Evolutionary conservation across 345 rosid species (phyloP), one percentile per base, ranked within the genome.

Genomic region (Eucalyptus lansdowneana): DNA sequence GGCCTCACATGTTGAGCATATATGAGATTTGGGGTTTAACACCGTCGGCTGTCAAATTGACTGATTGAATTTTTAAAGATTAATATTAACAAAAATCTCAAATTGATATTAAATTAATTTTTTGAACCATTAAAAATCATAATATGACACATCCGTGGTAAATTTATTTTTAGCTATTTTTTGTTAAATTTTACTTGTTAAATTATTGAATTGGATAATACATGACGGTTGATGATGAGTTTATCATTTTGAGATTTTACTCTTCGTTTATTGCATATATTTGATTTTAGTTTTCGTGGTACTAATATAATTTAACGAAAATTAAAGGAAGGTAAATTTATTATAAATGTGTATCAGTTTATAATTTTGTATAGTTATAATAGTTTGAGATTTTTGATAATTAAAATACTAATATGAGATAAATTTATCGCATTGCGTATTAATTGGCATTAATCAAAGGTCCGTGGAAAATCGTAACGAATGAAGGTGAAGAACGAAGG

Each of bases 141-240:
- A 53, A 53, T 1, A 1, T 53, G 4, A 51, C 7, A 51, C 4
- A 1, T 17, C 1, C 1, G 0, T 51, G 1, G 2, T 51, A 51
- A 51, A 51, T 51, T 17, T 51, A 19, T 1, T 7, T 51, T 53
- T 51, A 1, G 3, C 3, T 51, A 7, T 3, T 7, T 51, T 53
- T 51, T 6, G 0, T 50, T 53, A 53, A 53, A 53, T 17, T 53
- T 53, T 17, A 7, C 0, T 53, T 53, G 0, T 53, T 7, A 19
- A 53, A 53, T 19, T 53, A 53, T 1, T 19, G 1, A 53, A 0
- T 51, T 51, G 0, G 1, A 17, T 17, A 0, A 51, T 51, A 17
- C 4, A 17, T 51, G 0, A 51, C 0, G 0, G 1, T 51, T 51
- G 9, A 51, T 51, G 9, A 51, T 1, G 3, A 9, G 1, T 51